Base-by-base conservation (phyloP, 2,329 filamentous ascomycete genomes). In the Teratosphaeria pseudoeucalypti region DNA sequence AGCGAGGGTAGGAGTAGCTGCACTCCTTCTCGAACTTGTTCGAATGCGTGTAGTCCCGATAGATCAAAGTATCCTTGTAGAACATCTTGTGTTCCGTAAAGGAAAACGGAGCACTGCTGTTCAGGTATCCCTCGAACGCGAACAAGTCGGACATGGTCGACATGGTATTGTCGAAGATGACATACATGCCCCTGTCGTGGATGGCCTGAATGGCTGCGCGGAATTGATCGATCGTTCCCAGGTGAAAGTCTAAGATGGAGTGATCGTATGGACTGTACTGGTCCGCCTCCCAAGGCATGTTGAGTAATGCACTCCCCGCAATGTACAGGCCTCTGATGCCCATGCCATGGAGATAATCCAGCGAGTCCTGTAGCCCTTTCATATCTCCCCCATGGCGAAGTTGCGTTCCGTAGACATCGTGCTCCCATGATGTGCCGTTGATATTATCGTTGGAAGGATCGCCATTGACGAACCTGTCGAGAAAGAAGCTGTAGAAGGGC, bases 301-400 rank as follows among this genome's bases (percentile, higher is more conserved):
- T 87, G 71, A 87, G 81, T 65, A 86, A 79, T 9, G 82, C 77
- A 53, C 81, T 83, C n/a, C 84, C 85, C 34, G 83, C 84, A 54
- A 87, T 77, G 65, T 86, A 86, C 34, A 86, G 73, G 5, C 76
- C 82, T 77, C 84, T 58, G 49, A 85, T 80, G 23, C 83, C 85
- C 79, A 85, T 82, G 60, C 83, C 85, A 62, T 83, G 79, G 43
- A 87, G 73, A 68, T 87, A 87, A 68, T 87, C 84, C 60, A 86
- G 72, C n/a, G 81, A 81, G 63, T 85, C 81, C 60, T 82, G 69
- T 57, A 86, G 68, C 9, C 84, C 84, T 60, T 75, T 73, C 6
- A 84, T 72, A 69, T 86, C 84, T 60, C 84, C 84, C 55, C 81
- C 61, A 84, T 80, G 43, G 81, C 84, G 81, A 83, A 84, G 63